These are phyloP conservation scores for Ophiostoma pallidulum DNA, from an alignment of 2,329 filamentous ascomycete genomes.

Conservation along the genomic window DNA sequence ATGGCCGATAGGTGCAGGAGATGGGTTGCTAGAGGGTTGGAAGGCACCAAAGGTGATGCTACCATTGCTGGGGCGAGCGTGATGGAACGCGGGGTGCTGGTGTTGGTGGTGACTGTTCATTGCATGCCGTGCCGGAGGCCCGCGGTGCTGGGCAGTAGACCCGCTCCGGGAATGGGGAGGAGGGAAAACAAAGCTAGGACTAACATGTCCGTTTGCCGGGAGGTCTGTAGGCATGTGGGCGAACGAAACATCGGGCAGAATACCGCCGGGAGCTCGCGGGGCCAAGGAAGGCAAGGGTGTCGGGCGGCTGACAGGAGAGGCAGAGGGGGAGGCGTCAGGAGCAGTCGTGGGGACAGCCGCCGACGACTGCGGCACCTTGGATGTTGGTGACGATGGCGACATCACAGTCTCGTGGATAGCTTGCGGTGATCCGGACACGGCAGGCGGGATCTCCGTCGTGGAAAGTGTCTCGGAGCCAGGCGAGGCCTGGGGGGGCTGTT, in stretches of 20 bases:
- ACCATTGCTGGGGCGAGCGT: slow-evolving; percentile 43
- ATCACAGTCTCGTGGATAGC: slow-evolving; percentile 1
- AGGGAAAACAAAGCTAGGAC: slow-evolving; percentile 9
- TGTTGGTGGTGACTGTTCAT: not conserved
- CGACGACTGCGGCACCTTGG: slow-evolving; percentile 1
- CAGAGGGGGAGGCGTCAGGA: not conserved
- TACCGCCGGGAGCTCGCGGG: too few species aligned
- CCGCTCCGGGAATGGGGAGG: slow-evolving; percentile 3
- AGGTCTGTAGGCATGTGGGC: too few species aligned
- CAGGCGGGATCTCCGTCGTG: too few species aligned
- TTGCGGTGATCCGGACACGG: too few species aligned
- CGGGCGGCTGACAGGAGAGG: too few species aligned
- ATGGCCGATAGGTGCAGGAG: slow-evolving; percentile 37
- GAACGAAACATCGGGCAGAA: too few species aligned
- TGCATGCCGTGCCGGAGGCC: not conserved
- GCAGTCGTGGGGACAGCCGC: not conserved
- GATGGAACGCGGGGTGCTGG: slow-evolving; percentile 29
- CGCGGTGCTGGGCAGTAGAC: not conserved
- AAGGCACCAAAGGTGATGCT: slow-evolving; percentile 49
- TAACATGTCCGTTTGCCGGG: slow-evolving; percentile 1
- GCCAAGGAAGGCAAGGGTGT: too few species aligned
- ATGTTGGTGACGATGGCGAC: not conserved
- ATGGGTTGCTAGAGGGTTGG: slow-evolving; percentile 46
- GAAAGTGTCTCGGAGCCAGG: too few species aligned
- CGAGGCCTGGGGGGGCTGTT: too few species aligned